These are phyloP conservation scores for Lathyrus sativus DNA, from an alignment of 306 rosid genomes.

Conservation along the genomic window DNA sequence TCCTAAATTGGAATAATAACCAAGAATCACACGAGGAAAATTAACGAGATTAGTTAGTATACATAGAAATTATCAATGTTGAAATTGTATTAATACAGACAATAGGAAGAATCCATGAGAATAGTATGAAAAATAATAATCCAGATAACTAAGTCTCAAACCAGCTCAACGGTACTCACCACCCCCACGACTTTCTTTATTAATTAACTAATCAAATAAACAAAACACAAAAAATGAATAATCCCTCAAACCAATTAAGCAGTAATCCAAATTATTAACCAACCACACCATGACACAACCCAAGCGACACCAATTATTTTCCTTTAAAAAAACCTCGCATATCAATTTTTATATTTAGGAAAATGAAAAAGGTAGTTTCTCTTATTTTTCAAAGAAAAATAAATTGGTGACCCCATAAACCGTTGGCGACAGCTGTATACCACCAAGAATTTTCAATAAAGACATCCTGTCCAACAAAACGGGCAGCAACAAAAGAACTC, in stretches of 20 bases:
- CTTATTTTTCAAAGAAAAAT: background rate
- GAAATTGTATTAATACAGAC: background rate
- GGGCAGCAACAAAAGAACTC: constrained; percentile 20
- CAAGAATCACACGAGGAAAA: background rate
- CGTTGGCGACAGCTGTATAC: constrained; percentile 58
- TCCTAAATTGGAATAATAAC: too few relatives aligned
- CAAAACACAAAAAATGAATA: constrained; percentile 3
- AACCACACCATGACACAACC: constrained; percentile 24
- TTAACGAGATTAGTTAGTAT: background rate
- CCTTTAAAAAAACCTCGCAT: constrained; percentile 15
- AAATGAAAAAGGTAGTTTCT: background rate
- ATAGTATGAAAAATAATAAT: background rate
- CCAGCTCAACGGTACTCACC: constrained; percentile 40
- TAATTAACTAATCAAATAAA: background rate
- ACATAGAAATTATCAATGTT: constrained; percentile 19
- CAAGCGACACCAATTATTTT: constrained; percentile 23
- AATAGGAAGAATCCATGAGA: constrained; percentile 8
- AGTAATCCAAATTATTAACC: constrained; percentile 24
- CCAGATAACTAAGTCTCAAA: constrained; percentile 33
- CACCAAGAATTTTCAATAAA: constrained; percentile 32
- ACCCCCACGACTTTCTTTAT: constrained; percentile 11
- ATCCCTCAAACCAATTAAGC: constrained; percentile 6
- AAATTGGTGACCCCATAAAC: constrained; percentile 24
- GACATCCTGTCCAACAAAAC: constrained; percentile 46
- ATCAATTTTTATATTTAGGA: background rate